Conservation (phyloP, 2,329 filamentous ascomycete species). For the Ophiostoma sp. region DNA sequence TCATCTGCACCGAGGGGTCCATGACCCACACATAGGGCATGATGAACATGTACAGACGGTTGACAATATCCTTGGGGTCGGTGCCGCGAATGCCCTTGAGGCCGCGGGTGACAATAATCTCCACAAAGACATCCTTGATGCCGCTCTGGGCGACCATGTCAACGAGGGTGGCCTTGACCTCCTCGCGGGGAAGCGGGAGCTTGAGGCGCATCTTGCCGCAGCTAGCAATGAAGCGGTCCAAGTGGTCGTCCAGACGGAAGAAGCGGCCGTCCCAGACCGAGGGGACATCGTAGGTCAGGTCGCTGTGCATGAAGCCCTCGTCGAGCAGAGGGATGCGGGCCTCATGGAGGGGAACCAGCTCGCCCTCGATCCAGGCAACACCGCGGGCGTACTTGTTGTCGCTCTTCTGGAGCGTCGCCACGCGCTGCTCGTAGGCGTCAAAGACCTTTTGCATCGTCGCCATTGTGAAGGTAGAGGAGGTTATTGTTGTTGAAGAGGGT, state of each 20-base stretch:
- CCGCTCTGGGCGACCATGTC: slow-evolving; percentile 49
- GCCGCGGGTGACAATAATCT: slow-evolving; percentile 53
- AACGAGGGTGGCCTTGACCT: slow-evolving; percentile 43
- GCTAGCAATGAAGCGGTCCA: slow-evolving; percentile 45
- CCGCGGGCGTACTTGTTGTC: slow-evolving; percentile 45
- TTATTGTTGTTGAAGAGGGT: not conserved
- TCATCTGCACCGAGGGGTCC: slow-evolving; percentile 45
- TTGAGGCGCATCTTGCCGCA: slow-evolving; percentile 48
- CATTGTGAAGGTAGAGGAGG: slow-evolving; percentile 7
- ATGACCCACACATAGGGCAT: slow-evolving; percentile 53
- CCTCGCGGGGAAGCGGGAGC: slow-evolving; percentile 43
- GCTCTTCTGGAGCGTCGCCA: slow-evolving; percentile 36
- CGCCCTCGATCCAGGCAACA: slow-evolving; percentile 48
- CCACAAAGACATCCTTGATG: slow-evolving; percentile 52
- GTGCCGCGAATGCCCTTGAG: slow-evolving; percentile 43
- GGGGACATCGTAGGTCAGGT: slow-evolving; percentile 54
- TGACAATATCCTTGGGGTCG: slow-evolving; percentile 40
- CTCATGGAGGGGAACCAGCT: slow-evolving; percentile 45
- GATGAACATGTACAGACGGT: slow-evolving; percentile 50
- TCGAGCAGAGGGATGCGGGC: slow-evolving; percentile 53
- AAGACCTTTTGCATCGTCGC: slow-evolving; percentile 27
- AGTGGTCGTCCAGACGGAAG: slow-evolving; percentile 53
- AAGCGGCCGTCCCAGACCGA: slow-evolving; percentile 53
- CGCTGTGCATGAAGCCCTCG: slow-evolving; percentile 54
- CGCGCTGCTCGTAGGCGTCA: slow-evolving; percentile 23